phyloP scores from a whole-genome alignment of 2,329 filamentous ascomycete species.

The Clonostachys sp. region DNA sequence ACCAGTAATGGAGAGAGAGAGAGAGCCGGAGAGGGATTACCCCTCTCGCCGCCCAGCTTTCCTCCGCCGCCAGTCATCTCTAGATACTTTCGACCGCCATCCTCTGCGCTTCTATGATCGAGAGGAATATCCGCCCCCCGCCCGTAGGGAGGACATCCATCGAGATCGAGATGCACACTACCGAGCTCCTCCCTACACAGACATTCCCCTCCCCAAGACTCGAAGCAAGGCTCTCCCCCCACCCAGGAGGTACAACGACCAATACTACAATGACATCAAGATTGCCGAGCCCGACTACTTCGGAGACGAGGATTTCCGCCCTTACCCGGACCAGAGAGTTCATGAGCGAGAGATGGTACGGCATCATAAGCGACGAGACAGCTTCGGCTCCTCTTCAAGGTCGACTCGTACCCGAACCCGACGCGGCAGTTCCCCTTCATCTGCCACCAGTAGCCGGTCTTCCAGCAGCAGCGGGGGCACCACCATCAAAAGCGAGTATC shows the following conservation, averaged over 20 bases:
- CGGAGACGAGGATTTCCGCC: slow-evolving; percentile 68
- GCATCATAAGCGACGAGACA: slow-evolving; percentile 35
- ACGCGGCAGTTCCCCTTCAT: slow-evolving; percentile 37
- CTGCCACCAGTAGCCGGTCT: slow-evolving; percentile 35
- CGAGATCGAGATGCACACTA: slow-evolving; percentile 45
- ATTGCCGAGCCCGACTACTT: slow-evolving; percentile 64
- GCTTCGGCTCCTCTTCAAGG: slow-evolving; percentile 2
- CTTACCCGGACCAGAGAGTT: slow-evolving; percentile 48
- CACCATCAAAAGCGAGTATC: slow-evolving; percentile 57
- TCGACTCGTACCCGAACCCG: slow-evolving; percentile 28
- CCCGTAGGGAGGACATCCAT: slow-evolving; percentile 38
- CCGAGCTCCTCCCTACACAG: slow-evolving; percentile 44
- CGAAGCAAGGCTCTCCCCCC: slow-evolving; percentile 57
- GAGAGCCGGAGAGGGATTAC: slow-evolving; percentile 29
- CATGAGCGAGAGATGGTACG: slow-evolving; percentile 58
- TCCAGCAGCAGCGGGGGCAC: slow-evolving; percentile 44
- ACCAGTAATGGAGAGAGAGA: slow-evolving; percentile 43
- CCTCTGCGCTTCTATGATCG: slow-evolving; percentile 49
- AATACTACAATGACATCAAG: slow-evolving; percentile 60
- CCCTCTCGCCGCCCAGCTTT: slow-evolving; percentile 60
- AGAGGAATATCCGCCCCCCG: slow-evolving; percentile 61
- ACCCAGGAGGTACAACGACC: slow-evolving; percentile 49
- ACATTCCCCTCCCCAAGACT: slow-evolving; percentile 58
- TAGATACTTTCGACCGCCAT: slow-evolving; percentile 84
- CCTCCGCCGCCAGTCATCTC: slow-evolving; percentile 77